phyloP scores from a whole-genome alignment of 2,329 filamentous ascomycete species.

The Orbilia ellipsospora region DNA sequence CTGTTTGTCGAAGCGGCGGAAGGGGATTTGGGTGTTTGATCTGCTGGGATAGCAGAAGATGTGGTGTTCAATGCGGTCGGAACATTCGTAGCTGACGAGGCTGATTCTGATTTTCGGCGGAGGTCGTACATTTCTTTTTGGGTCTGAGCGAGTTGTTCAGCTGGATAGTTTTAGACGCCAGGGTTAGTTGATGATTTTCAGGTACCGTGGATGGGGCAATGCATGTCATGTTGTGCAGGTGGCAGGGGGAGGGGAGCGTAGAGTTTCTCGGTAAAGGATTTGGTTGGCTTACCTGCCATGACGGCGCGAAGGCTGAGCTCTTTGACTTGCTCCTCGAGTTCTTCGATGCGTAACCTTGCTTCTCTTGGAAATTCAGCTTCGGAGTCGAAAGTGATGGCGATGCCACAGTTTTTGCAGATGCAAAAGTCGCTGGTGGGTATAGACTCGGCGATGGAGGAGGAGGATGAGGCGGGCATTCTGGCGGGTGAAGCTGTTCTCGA shows the following conservation, averaged over 20 bases:
- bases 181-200: constrained; percentile 23
- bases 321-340: constrained; percentile 77
- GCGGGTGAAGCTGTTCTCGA: not conserved
- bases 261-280: not conserved
- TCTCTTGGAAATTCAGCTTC: constrained; percentile 64
- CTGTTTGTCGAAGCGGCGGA: constrained; percentile 34
- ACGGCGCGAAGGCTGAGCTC: constrained; percentile 77
- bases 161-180: constrained; percentile 57
- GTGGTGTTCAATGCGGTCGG: constrained; percentile 31
- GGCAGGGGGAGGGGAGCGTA: not conserved
- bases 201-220: not conserved
- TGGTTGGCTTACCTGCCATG: constrained; percentile 66
- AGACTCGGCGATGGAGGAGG: constrained; percentile 8
- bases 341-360: constrained; percentile 72
- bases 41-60: constrained; percentile 34
- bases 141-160: constrained; percentile 74
- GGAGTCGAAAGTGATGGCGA: constrained; percentile 56
- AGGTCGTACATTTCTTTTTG: constrained; percentile 74
- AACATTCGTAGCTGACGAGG: constrained; percentile 65
- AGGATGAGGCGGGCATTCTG: constrained; percentile 6
- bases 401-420: constrained; percentile 59
- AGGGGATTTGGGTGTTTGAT: constrained; percentile 43
- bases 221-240: too few species aligned
- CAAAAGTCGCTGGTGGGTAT: constrained; percentile 20
- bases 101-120: constrained; percentile 45